phyloP scores from a whole-genome alignment of 2,329 filamentous ascomycete species.

The Bisporella sp. region DNA sequence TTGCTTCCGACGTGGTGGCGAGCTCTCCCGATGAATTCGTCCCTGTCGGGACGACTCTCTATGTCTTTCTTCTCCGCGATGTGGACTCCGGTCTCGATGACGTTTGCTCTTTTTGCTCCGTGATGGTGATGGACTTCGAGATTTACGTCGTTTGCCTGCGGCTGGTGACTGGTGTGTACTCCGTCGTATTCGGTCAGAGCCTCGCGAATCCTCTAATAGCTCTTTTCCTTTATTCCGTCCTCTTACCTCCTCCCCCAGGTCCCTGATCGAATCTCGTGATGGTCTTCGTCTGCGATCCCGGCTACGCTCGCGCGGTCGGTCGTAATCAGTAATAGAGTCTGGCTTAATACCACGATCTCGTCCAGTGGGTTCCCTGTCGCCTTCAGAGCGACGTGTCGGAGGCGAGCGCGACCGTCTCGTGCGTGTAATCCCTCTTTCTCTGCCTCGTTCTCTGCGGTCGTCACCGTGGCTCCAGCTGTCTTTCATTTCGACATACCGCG shows the following conservation, averaged over 20 bases:
- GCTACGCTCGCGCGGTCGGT: conserved; percentile 24
- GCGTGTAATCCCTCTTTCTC: conserved; percentile 31
- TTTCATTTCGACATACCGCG: conserved; percentile 35
- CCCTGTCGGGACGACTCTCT: background rate
- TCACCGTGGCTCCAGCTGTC: conserved; percentile 34
- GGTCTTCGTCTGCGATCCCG: conserved; percentile 22
- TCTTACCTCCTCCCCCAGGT: conserved; percentile 25
- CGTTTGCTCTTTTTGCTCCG: conserved; percentile 19
- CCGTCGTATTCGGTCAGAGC: conserved; percentile 25
- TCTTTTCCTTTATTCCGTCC: conserved; percentile 29
- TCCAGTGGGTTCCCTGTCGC: conserved; percentile 23
- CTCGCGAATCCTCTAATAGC: conserved; percentile 26
- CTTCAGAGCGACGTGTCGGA: conserved; percentile 27
- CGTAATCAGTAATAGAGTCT: conserved; percentile 18
- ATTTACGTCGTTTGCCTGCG: conserved; percentile 27
- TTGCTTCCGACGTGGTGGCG: background rate
- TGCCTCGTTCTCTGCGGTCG: conserved; percentile 35
- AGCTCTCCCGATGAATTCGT: background rate
- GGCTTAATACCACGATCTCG: conserved; percentile 26
- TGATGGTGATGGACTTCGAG: conserved; percentile 25
- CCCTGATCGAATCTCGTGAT: conserved; percentile 23
- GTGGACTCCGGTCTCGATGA: conserved; percentile 23
- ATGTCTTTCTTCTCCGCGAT: background rate
- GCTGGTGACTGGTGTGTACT: conserved; percentile 24
- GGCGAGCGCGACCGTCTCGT: conserved; percentile 30